Evolutionary conservation across 75 land plant genomes (phyloP), one percentile per base, ranked within the genome.

Genomic region (Isoetes taiwanensis): DNA sequence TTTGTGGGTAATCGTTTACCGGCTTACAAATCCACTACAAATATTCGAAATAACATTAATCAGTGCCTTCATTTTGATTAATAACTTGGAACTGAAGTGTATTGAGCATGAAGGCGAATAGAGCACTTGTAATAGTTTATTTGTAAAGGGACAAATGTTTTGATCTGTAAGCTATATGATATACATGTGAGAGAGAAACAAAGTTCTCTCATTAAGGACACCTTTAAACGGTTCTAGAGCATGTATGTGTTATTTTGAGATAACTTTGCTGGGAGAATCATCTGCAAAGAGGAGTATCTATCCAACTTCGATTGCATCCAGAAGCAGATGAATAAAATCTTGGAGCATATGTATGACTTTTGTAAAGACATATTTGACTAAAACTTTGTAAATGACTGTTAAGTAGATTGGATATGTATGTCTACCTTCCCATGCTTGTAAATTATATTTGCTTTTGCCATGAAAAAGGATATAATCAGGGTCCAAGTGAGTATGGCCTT

Each of bases 391-490:
- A 55, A 8, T 26, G 30, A 37, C n/a, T n/a, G n/a, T n/a, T 2
- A 41, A 43, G 10, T 1, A 43, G 10, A 1, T 2, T 29, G 0
- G 57, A 9, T 1, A 10, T 17, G 6, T 8, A 55, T 10, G 30
- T 55, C 8, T 77, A 62, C 98, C 98, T 93, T 63, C 98, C 95
- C 39, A 95, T 88, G 63, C 83, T 79, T 41, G 88, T 77, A 60
- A 42, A 81, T 32, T 93, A 95, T 62, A 85, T 63, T 71, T 78
- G 95, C 52, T 79, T 88, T 70, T 93, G 98, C 96, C 98, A 93
- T 43, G 98, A 95, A 53, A 93, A 85, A 29, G 98, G 84, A 64
- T n/a, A n/a, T 84, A 93, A 56, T 93, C 82, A 12, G 96, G 98
- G 25, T 81, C 83, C 40, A 90, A 76, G 34, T 79, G 88, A 21